A percentile compares a stretch with the other conserved stretches of the same genome.
phyloP scores from a whole-genome alignment of 2,329 filamentous ascomycete species.

The Rhytidhysteron rufulum region DNA sequence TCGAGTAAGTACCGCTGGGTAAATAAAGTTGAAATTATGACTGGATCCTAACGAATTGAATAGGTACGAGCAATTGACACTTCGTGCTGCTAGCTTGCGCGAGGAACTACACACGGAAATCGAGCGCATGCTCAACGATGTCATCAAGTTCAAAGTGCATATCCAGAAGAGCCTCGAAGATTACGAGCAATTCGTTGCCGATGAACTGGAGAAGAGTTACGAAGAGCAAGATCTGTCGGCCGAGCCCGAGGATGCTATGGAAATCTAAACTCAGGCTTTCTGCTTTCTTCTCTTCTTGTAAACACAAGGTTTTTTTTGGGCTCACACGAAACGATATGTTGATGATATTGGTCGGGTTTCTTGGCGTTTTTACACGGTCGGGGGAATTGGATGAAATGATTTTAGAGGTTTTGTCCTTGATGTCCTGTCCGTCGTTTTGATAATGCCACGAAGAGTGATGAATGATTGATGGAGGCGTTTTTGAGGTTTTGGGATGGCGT shows the following conservation, averaged over 20 bases:
- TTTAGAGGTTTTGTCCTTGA: too few species aligned
- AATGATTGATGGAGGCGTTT: too few species aligned
- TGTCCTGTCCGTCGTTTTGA: too few species aligned
- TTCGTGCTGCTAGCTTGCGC: constrained; percentile 76
- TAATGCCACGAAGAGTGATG: too few species aligned
- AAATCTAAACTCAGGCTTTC: constrained; percentile 9
- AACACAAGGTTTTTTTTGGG: too few species aligned
- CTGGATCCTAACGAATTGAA: constrained; percentile 5
- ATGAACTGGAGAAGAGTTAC: constrained; percentile 73
- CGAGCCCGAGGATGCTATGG: constrained; percentile 25
- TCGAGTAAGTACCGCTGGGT: constrained; percentile 73
- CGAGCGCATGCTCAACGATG: constrained; percentile 91
- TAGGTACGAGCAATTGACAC: constrained; percentile 88
- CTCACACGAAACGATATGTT: too few species aligned
- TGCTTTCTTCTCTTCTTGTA: too few species aligned
- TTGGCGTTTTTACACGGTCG: too few species aligned
- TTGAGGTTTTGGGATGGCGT: too few species aligned
- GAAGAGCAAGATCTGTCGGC: constrained; percentile 44
- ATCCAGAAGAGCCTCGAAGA: constrained; percentile 89
- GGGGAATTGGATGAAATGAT: too few species aligned
- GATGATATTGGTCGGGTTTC: too few species aligned
- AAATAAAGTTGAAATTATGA: too few species aligned
- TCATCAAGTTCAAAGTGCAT: constrained; percentile 98
- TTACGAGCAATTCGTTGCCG: constrained; percentile 88
- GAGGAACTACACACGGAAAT: constrained; percentile 98